phyloP scores from a whole-genome alignment of 192 early-diverging fungal species.

The Coemansia brasiliensis region DNA sequence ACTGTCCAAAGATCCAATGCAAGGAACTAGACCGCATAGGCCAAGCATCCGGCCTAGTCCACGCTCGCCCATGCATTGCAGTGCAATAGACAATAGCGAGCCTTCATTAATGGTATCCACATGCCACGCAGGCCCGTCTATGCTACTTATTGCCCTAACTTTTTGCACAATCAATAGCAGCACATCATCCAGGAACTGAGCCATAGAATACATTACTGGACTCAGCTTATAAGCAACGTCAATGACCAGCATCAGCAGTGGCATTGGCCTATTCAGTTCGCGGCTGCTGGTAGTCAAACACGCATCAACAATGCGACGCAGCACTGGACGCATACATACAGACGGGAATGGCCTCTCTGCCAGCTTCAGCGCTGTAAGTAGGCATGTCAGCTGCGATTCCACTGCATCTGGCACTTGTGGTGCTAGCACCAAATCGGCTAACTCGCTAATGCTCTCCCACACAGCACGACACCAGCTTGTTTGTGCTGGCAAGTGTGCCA shows the following conservation, averaged over 20 bases:
- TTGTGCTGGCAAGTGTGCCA: slow-evolving; percentile 31
- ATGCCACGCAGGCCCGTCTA: not conserved
- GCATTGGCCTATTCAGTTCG: not conserved
- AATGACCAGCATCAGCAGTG: slow-evolving; percentile 25
- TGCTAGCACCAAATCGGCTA: slow-evolving; percentile 16
- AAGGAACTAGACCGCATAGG: slow-evolving; percentile 15
- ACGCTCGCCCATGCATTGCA: slow-evolving; percentile 13
- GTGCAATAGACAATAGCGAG: slow-evolving; percentile 16
- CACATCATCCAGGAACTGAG: slow-evolving; percentile 22
- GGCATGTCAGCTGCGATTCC: slow-evolving; percentile 16
- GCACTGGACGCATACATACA: slow-evolving; percentile 20
- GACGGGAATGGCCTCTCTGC: slow-evolving; percentile 29
- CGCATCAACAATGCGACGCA: slow-evolving; percentile 15
- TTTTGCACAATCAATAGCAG: slow-evolving; percentile 9
- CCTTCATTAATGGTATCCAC: not conserved
- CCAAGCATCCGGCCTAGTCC: slow-evolving; percentile 21
- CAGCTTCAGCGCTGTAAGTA: slow-evolving; percentile 21
- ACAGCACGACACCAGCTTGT: slow-evolving; percentile 46
- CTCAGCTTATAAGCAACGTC: slow-evolving; percentile 21
- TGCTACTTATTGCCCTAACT: not conserved
- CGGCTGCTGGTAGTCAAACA: not conserved
- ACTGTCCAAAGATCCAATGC: no score
- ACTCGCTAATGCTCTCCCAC: slow-evolving; percentile 29
- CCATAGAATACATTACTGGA: slow-evolving; percentile 19
- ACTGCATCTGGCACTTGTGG: slow-evolving; percentile 3